Evolutionary conservation across 257 asterid species (phyloP).

Genomic region (Agastache rugosa): DNA sequence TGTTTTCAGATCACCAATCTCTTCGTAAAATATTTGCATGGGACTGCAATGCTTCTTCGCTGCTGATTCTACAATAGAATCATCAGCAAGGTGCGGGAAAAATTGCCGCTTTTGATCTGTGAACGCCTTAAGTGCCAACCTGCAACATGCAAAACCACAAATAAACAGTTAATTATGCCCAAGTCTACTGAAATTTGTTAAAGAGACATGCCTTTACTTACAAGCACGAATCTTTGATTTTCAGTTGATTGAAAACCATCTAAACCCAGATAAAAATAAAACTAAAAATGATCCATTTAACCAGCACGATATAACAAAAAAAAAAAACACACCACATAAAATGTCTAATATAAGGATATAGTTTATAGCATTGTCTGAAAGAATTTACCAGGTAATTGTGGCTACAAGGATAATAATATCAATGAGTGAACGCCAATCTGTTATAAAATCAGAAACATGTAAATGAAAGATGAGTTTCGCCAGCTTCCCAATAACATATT

Average conservation of each 20-base stretch:
- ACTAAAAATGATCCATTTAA: not conserved
- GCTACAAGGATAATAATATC: no score
- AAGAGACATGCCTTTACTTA: not conserved
- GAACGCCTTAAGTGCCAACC: slow-evolving; percentile 96
- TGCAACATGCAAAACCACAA: slow-evolving; percentile 37
- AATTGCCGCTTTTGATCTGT: slow-evolving; percentile 85
- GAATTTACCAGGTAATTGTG: no score
- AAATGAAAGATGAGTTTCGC: no score
- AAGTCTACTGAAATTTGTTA: not conserved
- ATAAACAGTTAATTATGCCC: not conserved
- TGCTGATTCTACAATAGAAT: slow-evolving; percentile 57
- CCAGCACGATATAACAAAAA: not conserved
- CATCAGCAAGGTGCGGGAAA: slow-evolving; percentile 84
- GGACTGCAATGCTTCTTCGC: slow-evolving; percentile 67
- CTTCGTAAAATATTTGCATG: slow-evolving; percentile 53
- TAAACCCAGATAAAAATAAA: not conserved
- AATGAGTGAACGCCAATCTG: no score
- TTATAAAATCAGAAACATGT: no score
- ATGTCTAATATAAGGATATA: no score
- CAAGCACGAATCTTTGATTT: not conserved
- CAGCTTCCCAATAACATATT: no score
- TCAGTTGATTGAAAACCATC: not conserved
- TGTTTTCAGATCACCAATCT: slow-evolving; percentile 57
- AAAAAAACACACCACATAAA: no score
- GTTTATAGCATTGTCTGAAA: no score